These are phyloP conservation scores for Penicillium coprophilum DNA, from an alignment of 495 filamentous ascomycete genomes.

Conservation along the genomic window DNA sequence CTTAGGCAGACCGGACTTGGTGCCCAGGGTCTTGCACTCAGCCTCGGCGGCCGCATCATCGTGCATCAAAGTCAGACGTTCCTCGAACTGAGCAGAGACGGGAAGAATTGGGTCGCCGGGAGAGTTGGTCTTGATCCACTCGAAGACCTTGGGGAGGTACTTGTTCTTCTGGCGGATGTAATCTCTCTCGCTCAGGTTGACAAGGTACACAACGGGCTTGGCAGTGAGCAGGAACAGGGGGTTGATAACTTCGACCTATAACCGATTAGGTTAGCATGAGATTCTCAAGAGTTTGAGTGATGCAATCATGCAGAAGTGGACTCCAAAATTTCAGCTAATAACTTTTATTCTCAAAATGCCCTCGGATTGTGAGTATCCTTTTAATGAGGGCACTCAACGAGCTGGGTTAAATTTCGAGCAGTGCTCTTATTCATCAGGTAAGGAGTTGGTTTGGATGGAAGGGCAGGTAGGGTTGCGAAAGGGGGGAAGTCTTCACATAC, in stretches of 20 bases:
- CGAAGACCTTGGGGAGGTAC: slow-evolving; percentile 86
- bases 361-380: slow-evolving; percentile 66
- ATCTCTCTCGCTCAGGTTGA: slow-evolving; percentile 96
- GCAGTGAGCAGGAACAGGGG: slow-evolving; percentile 91
- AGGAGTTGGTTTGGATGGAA: slow-evolving; percentile 14
- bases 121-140: slow-evolving; percentile 91
- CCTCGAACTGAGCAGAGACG: slow-evolving; percentile 88
- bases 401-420: slow-evolving; percentile 99
- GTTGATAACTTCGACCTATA: slow-evolving; percentile 95
- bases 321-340: slow-evolving; percentile 49
- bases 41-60: slow-evolving; percentile 74
- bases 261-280: slow-evolving; percentile 25
- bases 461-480: background rate
- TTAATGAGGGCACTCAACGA: slow-evolving; percentile 78
- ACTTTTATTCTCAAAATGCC: slow-evolving; percentile 76
- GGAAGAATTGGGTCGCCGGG: slow-evolving; percentile 87
- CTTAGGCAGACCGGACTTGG: slow-evolving; percentile 89
- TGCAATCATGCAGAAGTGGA: slow-evolving; percentile 18
- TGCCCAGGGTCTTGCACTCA: slow-evolving; percentile 86
- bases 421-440: slow-evolving; percentile 97
- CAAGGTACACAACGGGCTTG: slow-evolving; percentile 95
- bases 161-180: slow-evolving; percentile 99
- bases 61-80: slow-evolving; percentile 77
- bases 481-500: slow-evolving; percentile 55
- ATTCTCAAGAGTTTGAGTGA: slow-evolving; percentile 26